Evolutionary conservation across 495 filamentous ascomycete species (phyloP), one percentile per base, ranked within the genome.

Genomic region (Penicillium macrosclerotiorum): DNA sequence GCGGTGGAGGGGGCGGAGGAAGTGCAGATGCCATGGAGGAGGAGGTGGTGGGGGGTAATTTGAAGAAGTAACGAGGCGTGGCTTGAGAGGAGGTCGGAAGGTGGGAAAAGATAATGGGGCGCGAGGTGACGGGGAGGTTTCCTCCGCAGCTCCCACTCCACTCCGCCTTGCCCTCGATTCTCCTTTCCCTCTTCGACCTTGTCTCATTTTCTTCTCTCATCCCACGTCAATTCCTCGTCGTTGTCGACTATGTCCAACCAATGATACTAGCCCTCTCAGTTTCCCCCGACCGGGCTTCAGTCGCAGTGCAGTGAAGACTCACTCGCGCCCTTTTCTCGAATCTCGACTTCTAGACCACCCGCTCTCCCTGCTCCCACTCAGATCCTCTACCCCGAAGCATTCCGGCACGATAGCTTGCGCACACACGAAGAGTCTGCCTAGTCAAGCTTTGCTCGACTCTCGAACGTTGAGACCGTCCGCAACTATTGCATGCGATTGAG

Each of bases 1-100:
- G 75, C 26, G 87, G 88, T 24, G 81, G 81, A 26, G 78, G 74
- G 11, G 74, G 77, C 14, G 76, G 68, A 19, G 68, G 57, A 9
- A 72, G 58, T 49, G 68, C 31, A 37, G 64, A 55, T 9, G 60
- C 61, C 55, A 69, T 71, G 17, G 16, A 23, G 24, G 19, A 44
- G 37, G 24, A 24, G 27, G 25, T 35, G 40, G 32, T 30, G 37
- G 29, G 20, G 16, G 41, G 13, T 19, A 37, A 44, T 34, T 43
- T 39, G 32, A 41, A 25, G 38, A 47, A 36, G 8, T 45, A 34
- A 33, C 20, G 36, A 30, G 22, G 46, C 16, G 18, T 24, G 26
- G 46, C 32, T 49, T 37, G 41, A 45, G 24, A 18, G 26, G 19
- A 16, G 42, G 25, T 57, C 16, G 45, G 47, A 47, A 55, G 33